phyloP scores from a whole-genome alignment of 345 rosid genomes.

The Gossypium herbaceum region DNA sequence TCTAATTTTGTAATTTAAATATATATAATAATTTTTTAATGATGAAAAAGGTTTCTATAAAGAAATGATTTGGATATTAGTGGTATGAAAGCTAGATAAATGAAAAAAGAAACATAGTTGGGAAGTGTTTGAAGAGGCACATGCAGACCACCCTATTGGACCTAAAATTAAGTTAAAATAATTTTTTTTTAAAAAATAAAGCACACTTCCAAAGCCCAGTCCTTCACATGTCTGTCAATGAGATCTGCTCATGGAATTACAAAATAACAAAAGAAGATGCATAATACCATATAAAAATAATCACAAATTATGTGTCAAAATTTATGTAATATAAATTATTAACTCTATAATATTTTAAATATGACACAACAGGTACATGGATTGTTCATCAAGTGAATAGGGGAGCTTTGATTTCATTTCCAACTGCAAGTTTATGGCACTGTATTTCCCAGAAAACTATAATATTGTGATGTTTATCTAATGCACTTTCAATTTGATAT shows the following conservation, averaged over 20 bases:
- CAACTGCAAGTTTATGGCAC: conserved; percentile 21
- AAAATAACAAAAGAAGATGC: neutral
- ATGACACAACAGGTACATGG: too few species aligned
- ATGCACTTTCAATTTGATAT: neutral
- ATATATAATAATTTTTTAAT: neutral
- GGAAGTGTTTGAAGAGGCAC: conserved; percentile 35
- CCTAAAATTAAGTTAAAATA: conserved; percentile 17
- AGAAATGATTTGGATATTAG: conserved; percentile 39
- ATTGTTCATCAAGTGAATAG: neutral
- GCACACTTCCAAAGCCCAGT: conserved; percentile 19
- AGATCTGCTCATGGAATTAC: conserved; percentile 43
- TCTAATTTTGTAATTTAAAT: neutral
- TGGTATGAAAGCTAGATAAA: conserved; percentile 21
- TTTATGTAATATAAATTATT: neutral
- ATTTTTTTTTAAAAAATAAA: neutral
- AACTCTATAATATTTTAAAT: too few species aligned
- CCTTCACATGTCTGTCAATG: conserved; percentile 60
- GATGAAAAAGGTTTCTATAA: neutral
- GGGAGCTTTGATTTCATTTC: conserved; percentile 21
- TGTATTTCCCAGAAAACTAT: conserved; percentile 13
- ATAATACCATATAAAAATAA: neutral
- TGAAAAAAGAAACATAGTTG: conserved; percentile 11
- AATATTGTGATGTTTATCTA: neutral
- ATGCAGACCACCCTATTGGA: conserved; percentile 46
- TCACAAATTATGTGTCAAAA: neutral